Evolutionary conservation across 2,329 filamentous ascomycete species (phyloP), one percentile per base, ranked within the genome.

Genomic region (Colletotrichum chlorophyti): DNA sequence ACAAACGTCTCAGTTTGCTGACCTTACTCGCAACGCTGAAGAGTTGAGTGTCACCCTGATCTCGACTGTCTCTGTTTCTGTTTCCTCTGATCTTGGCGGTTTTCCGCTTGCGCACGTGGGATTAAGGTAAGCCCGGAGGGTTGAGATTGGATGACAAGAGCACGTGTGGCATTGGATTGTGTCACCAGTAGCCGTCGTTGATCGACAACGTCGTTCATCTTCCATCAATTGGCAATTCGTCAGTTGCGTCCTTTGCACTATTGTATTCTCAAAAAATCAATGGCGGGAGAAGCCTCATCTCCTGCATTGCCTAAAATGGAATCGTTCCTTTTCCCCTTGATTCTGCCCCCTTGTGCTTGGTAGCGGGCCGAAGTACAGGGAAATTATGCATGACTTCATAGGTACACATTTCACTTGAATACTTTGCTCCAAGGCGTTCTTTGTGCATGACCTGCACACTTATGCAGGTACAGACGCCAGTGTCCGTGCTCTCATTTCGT

Each of bases 101-200:
- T n/a, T n/a, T n/a, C n/a, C n/a, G n/a, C n/a, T n/a, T n/a, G n/a
- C n/a, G 15, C 43, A 57, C 51, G 57, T 57, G 51, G 51, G 57
- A 57, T 40, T 60, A 60, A 60, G 57, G n/a, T n/a, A n/a, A n/a
- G n/a, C n/a, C 57, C 57, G 49, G 57, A 57, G 32, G 43, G 26
- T 27, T 57, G 50, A 57, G 57, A 60, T 57, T 60, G 51, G 57
- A 57, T 45, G 57, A 60, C 45, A 46, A 37, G 38, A 41, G 52
- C 57, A 52, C 43, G 43, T 60, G 51, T 27, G 51, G 50, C 45
- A 55, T 55, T 55, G 10, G n/a, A n/a, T n/a, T n/a, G n/a, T n/a
- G n/a, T n/a, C n/a, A n/a, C n/a, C n/a, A n/a, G n/a, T n/a, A n/a
- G n/a, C n/a, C n/a, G n/a, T n/a, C n/a, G n/a, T n/a, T n/a, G n/a